Evolutionary conservation across 345 rosid genomes (phyloP), one percentile per base, ranked within the genome.

Genomic region (Durio zibethinus): DNA sequence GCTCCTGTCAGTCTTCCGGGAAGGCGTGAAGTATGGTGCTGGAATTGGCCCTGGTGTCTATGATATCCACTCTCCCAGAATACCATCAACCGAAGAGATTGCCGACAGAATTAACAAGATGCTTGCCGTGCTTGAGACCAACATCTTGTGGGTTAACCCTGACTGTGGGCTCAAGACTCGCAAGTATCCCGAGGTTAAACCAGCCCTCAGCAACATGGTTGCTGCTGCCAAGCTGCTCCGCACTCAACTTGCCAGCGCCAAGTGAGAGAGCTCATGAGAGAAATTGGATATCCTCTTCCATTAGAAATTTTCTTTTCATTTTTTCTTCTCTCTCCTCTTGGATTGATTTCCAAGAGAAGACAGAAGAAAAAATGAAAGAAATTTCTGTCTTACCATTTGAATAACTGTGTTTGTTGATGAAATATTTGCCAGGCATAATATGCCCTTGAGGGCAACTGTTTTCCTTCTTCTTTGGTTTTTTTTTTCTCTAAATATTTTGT

Each of bases 21-120:
- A 94, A 86, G 98, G 98, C 77, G 98, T 94, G 18, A 94, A 89
- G 86, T 93, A 94, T 4, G 98, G 97, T 74, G 98, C 98, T 40
- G 98, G 98, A 59, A 94, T 94, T 21, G 98, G 98, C 25, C 98
- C 98, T 5, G 97, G 98, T 63, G 98, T 94, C 33, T 94, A 93
- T 10, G 98, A 94, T 82, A 94, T 94, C 83, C 98, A 92, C 90
- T 94, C 97, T 45, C 98, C 97, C 0, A 94, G 98, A 86, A 93
- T 94, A 87, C 98, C 98, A 80, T 90, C 98, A 1, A 83, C 93
- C 0, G 98, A 93, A 54, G 98, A 94, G 81, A 94, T 94, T 33
- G 98, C 98, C 2, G 98, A 94, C 87, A 89, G 98, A 62, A 80
- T 91, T 56, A 90, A 94, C 90, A 94, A 94, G 86, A 94, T 94